phyloP scores from a whole-genome alignment of 371 early-diverging fungal species.

The Apophysomyces variabilis region DNA sequence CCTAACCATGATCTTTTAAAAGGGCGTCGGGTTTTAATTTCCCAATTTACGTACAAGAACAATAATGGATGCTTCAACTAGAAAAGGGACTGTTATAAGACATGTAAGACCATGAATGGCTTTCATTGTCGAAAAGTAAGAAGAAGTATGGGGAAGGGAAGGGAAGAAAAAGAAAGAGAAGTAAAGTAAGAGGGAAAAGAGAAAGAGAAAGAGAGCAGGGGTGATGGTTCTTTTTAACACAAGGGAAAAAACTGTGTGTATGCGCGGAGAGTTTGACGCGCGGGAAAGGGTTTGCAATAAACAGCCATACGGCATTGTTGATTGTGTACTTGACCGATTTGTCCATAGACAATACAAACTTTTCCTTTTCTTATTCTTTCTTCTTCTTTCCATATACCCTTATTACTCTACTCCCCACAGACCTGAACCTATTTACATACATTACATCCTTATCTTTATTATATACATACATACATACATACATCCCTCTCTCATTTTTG shows the following conservation, averaged over 20 bases:
- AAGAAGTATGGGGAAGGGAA: constrained; percentile 15
- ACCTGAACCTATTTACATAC: background rate
- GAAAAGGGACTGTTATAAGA: background rate
- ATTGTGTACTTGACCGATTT: constrained; percentile 10
- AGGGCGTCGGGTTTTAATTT: background rate
- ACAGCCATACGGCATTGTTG: constrained; percentile 8
- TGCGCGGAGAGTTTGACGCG: constrained; percentile 7
- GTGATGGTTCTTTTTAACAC: constrained; percentile 5
- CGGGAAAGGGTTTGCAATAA: background rate
- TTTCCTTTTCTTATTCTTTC: constrained; percentile 4
- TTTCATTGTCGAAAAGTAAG: constrained; percentile 3
- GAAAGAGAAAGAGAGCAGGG: constrained; percentile 9
- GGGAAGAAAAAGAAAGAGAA: constrained; percentile 14
- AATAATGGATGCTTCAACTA: background rate
- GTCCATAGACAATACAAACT: constrained; percentile 10
- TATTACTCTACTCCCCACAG: constrained; percentile 1
- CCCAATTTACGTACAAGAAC: background rate
- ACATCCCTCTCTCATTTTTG: constrained; percentile 4
- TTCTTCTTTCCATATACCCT: constrained; percentile 1
- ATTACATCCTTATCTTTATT: too few species aligned
- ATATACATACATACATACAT: background rate
- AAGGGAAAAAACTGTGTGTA: constrained; percentile 11
- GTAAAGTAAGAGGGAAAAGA: background rate
- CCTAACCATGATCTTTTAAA: constrained; percentile 28
- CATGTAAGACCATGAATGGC: background rate